Evolutionary conservation across 2,329 filamentous ascomycete species (phyloP), one percentile per base, ranked within the genome.

Genomic region (Uncinocarpus reesii): DNA sequence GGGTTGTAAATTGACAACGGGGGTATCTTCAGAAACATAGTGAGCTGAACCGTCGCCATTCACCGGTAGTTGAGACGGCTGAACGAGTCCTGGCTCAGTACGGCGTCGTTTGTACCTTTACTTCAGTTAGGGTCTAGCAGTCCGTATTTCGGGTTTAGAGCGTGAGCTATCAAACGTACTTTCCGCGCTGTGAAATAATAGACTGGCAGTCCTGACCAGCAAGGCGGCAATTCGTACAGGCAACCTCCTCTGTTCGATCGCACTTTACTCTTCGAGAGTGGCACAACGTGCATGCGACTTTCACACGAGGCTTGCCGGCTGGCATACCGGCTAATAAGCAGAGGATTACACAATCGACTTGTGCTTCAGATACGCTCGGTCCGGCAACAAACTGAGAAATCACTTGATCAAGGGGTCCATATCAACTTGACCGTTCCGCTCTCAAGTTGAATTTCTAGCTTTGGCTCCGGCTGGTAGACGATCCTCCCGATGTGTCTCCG

Each of bases 251-350:
- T 7, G 40, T 40, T n/a, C 40, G 40, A 23, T 49, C 40, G 40
- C 47, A 49, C 26, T 49, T 49, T 8, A 49, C 47, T 45, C 47
- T 18, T 41, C 34, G 18, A 5, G 23, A 38, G 26, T 49, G 31
- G 34, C 47, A 49, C n/a, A 42, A 20, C 13, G 37, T 44, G 16
- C 47, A 49, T 18, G 47, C 47, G 28, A 43, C 38, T 42, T 48
- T 48, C 20, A 28, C 37, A 16, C 37, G 24, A 20, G 37, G 28
- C 31, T 29, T 42, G 18, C 20, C 6, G 16, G 18, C 15, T 28
- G 31, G 15, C 46, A 48, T 47, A 4, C 7, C 31, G 31, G 13
- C 5, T 34, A 34, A 4, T n/a, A 34, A 4, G 31, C 13, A 34
- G 31, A n/a, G n/a, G n/a, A n/a, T n/a, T n/a, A n/a, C n/a, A n/a